phyloP scores from a whole-genome alignment of 192 early-diverging fungal genomes.

The Backusella tuberculispora region DNA sequence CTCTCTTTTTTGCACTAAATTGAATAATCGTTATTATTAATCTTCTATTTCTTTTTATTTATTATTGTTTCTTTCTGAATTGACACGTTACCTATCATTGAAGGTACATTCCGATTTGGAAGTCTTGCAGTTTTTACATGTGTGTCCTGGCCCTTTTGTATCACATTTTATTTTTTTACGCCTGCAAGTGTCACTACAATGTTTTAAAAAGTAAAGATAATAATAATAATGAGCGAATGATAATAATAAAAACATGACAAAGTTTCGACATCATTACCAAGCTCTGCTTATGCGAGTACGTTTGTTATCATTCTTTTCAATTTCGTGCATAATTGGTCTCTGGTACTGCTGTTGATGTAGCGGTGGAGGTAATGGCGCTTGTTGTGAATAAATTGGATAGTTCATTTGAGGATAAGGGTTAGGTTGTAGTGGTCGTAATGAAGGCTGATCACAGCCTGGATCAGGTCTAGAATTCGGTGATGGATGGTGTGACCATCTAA shows the following conservation, averaged over 20 bases:
- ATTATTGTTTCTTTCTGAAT: not conserved
- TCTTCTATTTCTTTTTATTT: too few relatives aligned
- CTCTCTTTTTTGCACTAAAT: slow-evolving; percentile 42
- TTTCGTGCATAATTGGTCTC: not conserved
- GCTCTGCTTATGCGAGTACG: slow-evolving; percentile 39
- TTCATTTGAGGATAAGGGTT: slow-evolving; percentile 10
- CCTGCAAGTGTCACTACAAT: slow-evolving; percentile 36
- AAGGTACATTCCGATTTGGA: slow-evolving; percentile 32
- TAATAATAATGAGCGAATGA: slow-evolving; percentile 2
- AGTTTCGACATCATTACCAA: slow-evolving; percentile 23
- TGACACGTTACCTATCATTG: slow-evolving; percentile 38
- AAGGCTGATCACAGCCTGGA: not conserved
- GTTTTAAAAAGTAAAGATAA: too few relatives aligned
- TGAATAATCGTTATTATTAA: too few relatives aligned
- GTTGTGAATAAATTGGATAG: slow-evolving; percentile 3
- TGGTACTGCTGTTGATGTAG: not conserved
- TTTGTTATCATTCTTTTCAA: slow-evolving; percentile 13
- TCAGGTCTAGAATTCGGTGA: slow-evolving; percentile 3
- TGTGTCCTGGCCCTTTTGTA: slow-evolving; percentile 22
- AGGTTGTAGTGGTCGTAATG: slow-evolving; percentile 29
- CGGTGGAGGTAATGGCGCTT: not conserved
- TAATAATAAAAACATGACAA: not conserved
- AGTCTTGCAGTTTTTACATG: slow-evolving; percentile 34
- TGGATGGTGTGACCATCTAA: slow-evolving; percentile 7
- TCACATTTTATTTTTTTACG: slow-evolving; percentile 44